Evolutionary conservation across 2,329 filamentous ascomycete species (phyloP), one percentile per base, ranked within the genome.

Genomic region (Pestalotiopsis sp.): DNA sequence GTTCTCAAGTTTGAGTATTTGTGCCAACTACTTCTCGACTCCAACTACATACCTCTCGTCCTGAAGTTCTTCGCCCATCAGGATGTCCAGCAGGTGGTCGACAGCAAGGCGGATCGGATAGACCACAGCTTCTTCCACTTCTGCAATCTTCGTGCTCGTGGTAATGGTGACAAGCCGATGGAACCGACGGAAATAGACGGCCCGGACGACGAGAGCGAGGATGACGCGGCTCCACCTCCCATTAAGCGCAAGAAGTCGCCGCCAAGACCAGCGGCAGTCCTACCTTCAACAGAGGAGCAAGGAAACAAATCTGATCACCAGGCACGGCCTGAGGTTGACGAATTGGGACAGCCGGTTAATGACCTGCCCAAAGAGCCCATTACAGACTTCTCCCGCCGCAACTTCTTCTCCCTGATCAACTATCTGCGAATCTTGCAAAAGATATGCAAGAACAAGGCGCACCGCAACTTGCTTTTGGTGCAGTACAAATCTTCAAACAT

Each of bases 371-470:
- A 86, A 2, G 87, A 91, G 70, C 94, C 94, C 38, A 95, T 98
- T 71, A 97, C 94, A 1, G 90, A 91, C 76, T 98, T 95, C 83
- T 97, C 94, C 13, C 94, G 94, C 81, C 93, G 96, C 74, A 97
- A 97, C 79, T 97, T 98, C 84, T 97, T 97, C 84, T 93, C 94
- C 1, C 89, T 93, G 59, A 98, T 98, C 84, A 98, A 97, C 82
- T 95, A 97, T 81, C 86, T 99, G 23, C 94, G 97, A 72, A 91
- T 98, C 69, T 93, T 99, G 89, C 96, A 99, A 78, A 99, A 99
- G 82, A 92, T 98, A 69, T 98, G 95, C 82, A 97, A 97, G 75
- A 89, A 93, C 81, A 98, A 98, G 82, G 94, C 95, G 1, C 96
- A 99, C 82, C 92, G 96, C 67, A 97, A 97, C 79, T 86, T 99